Evolutionary conservation across 148 eudicot genomes (phyloP).

Genomic region (Vaccinium vitisidaea): DNA sequence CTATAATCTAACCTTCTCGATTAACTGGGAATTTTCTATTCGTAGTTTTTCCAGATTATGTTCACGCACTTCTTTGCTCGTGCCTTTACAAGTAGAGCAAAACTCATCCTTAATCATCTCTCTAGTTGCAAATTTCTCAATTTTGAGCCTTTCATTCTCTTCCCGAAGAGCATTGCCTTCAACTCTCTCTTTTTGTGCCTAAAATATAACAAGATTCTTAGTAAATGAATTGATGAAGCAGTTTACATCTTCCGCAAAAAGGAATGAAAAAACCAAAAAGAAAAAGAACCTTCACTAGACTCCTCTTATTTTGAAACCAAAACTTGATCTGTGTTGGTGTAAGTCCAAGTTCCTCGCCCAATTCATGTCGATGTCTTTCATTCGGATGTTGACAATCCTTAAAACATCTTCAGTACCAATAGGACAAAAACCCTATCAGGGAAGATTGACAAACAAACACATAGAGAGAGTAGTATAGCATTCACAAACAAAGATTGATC

Average conservation of each 20-base stretch:
- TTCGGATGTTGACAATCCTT: conserved; percentile 7
- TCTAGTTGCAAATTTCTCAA: neutral
- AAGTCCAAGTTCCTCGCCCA: conserved; percentile 20
- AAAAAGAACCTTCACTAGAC: conserved; percentile 16
- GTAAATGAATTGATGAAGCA: neutral
- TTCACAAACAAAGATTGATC: neutral
- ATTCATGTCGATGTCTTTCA: conserved; percentile 15
- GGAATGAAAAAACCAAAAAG: neutral
- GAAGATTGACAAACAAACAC: neutral
- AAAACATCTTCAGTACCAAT: conserved; percentile 11
- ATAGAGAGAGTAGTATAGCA: neutral
- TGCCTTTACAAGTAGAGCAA: conserved; percentile 13
- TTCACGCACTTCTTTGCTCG: conserved; percentile 14
- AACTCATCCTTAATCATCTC: neutral
- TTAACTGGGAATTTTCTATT: conserved; percentile 30
- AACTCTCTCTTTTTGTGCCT: neutral
- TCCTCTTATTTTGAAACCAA: conserved; percentile 23
- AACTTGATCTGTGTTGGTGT: conserved; percentile 20
- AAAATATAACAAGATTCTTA: neutral
- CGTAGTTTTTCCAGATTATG: conserved; percentile 5
- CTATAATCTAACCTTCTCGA: conserved; percentile 21
- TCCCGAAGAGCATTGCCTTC: conserved; percentile 3
- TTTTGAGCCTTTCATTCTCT: neutral
- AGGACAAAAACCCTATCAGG: neutral
- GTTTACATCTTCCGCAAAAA: neutral